These are phyloP conservation scores for Sphaerulina musiva DNA, from an alignment of 2,329 filamentous ascomycete species.

Conservation along the genomic window DNA sequence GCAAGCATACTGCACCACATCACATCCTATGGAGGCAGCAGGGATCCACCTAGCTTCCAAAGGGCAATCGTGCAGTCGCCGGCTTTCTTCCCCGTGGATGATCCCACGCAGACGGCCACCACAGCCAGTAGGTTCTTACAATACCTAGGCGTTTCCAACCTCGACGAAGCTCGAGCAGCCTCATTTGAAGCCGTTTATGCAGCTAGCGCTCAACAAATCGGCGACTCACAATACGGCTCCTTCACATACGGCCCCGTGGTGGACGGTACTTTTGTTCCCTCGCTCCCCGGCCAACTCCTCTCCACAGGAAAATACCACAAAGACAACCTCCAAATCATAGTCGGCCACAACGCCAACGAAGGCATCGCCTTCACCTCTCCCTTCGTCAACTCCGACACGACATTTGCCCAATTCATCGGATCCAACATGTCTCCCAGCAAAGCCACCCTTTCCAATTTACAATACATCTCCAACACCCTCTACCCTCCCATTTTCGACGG, in stretches of 20 bases:
- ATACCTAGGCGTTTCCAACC: conserved; percentile 39
- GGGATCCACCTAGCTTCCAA: conserved; percentile 40
- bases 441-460: conserved; percentile 22
- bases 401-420: conserved; percentile 26
- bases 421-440: conserved; percentile 29
- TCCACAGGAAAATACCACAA: conserved; percentile 41
- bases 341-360: conserved; percentile 42
- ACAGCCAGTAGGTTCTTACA: conserved; percentile 37
- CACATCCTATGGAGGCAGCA: conserved; percentile 42
- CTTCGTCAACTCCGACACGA: conserved; percentile 32
- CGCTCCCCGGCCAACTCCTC: conserved; percentile 43
- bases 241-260: conserved; percentile 43
- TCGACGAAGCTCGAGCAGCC: conserved; percentile 42
- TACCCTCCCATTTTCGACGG: conserved; percentile 38
- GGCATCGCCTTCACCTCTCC: conserved; percentile 41
- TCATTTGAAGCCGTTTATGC: conserved; percentile 36
- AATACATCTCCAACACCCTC: conserved; percentile 41
- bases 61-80: conserved; percentile 45
- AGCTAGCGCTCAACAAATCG: conserved; percentile 41
- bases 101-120: conserved; percentile 36
- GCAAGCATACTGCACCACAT: conserved; percentile 52
- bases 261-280: conserved; percentile 46
- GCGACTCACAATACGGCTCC: conserved; percentile 37
- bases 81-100: conserved; percentile 37
- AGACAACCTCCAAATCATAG: conserved; percentile 39